These are phyloP conservation scores for Trypethelium eluteriae DNA, from an alignment of 495 filamentous ascomycete species.

Conservation along the genomic window DNA sequence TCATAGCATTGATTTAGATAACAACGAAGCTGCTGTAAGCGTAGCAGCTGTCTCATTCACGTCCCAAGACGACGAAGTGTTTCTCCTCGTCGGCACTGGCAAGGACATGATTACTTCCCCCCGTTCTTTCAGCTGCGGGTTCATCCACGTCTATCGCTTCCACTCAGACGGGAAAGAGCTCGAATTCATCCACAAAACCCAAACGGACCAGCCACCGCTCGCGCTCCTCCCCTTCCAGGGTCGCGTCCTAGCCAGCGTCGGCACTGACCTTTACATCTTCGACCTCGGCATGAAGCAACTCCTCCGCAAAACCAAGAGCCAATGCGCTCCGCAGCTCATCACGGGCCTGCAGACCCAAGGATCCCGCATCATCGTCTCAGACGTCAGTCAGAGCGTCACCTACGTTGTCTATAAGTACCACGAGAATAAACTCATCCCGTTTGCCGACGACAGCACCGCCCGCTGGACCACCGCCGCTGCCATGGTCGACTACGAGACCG, in stretches of 20 bases:
- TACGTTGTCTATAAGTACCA: slow-evolving; percentile 91
- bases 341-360: slow-evolving; percentile 85
- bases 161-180: slow-evolving; percentile 74
- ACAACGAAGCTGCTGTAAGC: slow-evolving; percentile 89
- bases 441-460: slow-evolving; percentile 78
- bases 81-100: slow-evolving; percentile 85
- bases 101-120: slow-evolving; percentile 79
- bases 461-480: slow-evolving; percentile 80
- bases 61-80: slow-evolving; percentile 79
- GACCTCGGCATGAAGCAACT: slow-evolving; percentile 87
- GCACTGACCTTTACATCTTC: slow-evolving; percentile 72
- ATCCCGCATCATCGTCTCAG: slow-evolving; percentile 81
- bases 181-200: slow-evolving; percentile 94
- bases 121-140: slow-evolving; percentile 65
- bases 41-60: slow-evolving; percentile 75
- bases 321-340: slow-evolving; percentile 67
- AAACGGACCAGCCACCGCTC: slow-evolving; percentile 77
- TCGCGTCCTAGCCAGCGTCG: slow-evolving; percentile 74
- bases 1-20: slow-evolving; percentile 67
- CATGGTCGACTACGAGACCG: slow-evolving; percentile 97
- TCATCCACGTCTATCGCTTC: slow-evolving; percentile 90
- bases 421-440: slow-evolving; percentile 84
- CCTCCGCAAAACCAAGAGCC: slow-evolving; percentile 80
- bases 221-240: slow-evolving; percentile 86
- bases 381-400: slow-evolving; percentile 82